Evolutionary conservation across 352 stramenopile species (phyloP), one percentile per base, ranked within the genome.

Genomic region (Elongisporangium anandrum): DNA sequence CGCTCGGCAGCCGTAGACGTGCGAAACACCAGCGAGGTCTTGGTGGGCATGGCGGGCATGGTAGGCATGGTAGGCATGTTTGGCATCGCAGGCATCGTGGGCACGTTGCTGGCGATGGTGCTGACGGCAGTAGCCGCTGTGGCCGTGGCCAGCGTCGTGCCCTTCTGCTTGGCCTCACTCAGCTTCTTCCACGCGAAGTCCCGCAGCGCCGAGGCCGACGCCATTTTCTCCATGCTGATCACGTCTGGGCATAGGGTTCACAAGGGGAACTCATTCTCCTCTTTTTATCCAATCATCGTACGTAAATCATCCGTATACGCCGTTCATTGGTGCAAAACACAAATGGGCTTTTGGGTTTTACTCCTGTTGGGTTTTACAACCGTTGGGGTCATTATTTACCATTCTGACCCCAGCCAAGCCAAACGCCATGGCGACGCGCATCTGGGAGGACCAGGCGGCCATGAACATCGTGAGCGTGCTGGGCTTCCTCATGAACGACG

Each of bases 391-490:
- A 45, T 45, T 17, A 45, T 41, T 41, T 41, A 41, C 29, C 29
- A 41, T 41, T 41, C 9, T 41, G 29, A 20, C 9, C 17, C 20
- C n/a, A n/a, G n/a, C n/a, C n/a, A n/a, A 51, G 9, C 47, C 20
- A 51, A 19, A 4, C 19, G 17, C 23, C 4, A 93, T 93, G 83
- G 71, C 73, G 54, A 75, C 73, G 52, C 83, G 83, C 8, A 89
- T 91, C 59, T 93, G 83, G 83, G 83, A 93, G 50, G 81, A 93
- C 70, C 52, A 70, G 45, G 71, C 78, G 39, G 81, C 83, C 29
- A 93, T 93, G 81, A 82, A 82, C 70, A 61, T 93, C 45, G 83
- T 90, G 65, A 93, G 83, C 63, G 79, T 91, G 55, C 66, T 93
- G 54, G 83, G 76, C 59, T 93, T 86, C 62, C 71, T 91, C 52